Evolutionary conservation across 2,329 filamentous ascomycete species (phyloP), one percentile per base, ranked within the genome.

Genomic region (Verticillium nubilum): DNA sequence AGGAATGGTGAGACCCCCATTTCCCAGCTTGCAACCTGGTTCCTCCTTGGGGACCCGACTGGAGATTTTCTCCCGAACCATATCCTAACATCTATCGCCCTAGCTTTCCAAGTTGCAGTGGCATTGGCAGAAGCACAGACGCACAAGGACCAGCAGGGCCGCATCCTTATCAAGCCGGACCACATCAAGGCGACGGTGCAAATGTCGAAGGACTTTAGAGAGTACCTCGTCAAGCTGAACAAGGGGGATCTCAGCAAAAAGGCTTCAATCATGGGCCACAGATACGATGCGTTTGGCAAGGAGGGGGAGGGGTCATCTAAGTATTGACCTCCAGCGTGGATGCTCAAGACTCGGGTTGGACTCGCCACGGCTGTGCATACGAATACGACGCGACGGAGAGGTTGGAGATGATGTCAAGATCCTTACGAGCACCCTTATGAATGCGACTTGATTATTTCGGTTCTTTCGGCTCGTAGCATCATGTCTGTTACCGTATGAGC

Each of bases 71-170:
- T n/a, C n/a, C n/a, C n/a, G n/a, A n/a, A n/a, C n/a, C n/a, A n/a
- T n/a, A n/a, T n/a, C n/a, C n/a, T n/a, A n/a, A n/a, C n/a, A n/a
- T n/a, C n/a, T n/a, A n/a, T n/a, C n/a, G n/a, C n/a, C n/a, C n/a
- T 28, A 62, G 67, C 67, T n/a, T 69, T 74, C 33, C 70, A 73
- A 58, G 72, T 68, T 0, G 72, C 70, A 1, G 69, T 74, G 0
- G 68, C 71, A 0, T 60, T 73, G 1, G 68, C 67, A 3, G 68
- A 70, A 56, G 67, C 64, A 26, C 62, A 66, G 5, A 62, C 60
- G 5, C 63, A 65, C 4, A 52, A 63, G 13, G 65, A 64, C 26
- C 57, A 57, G 2, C 54, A 60, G 15, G 64, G 62, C 1, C 60
- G 61, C 1, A 59, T 67, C 5, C 42, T 61, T 6, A 58, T 68